Conservation (phyloP, 179 eudicot genomes). For the Silene vulgaris region DNA sequence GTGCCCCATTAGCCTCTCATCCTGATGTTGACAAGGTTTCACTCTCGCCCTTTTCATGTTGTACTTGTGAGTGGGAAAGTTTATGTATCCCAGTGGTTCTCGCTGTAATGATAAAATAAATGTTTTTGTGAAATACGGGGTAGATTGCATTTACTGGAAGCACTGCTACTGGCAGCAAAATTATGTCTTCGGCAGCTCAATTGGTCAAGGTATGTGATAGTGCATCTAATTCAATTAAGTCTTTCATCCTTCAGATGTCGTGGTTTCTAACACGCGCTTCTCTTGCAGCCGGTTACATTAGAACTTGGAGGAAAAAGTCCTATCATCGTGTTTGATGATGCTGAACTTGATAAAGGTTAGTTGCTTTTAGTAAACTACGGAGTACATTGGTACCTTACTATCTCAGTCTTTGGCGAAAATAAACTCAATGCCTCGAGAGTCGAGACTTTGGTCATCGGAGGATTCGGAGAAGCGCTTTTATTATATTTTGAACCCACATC, state of each 20-base stretch:
- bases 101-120: background rate
- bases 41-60: conserved; percentile 10
- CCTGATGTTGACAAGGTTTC: conserved; percentile 93
- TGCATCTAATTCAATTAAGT: background rate
- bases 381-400: background rate
- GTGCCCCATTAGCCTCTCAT: conserved; percentile 87
- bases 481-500: background rate
- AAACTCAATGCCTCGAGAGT: background rate
- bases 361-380: conserved; percentile 19
- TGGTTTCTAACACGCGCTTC: conserved; percentile 16
- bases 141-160: conserved; percentile 95
- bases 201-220: conserved; percentile 60
- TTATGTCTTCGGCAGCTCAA: conserved; percentile 88
- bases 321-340: conserved; percentile 86
- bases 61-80: background rate
- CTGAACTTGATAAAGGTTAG: conserved; percentile 85
- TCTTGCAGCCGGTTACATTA: conserved; percentile 82
- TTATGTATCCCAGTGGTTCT: background rate
- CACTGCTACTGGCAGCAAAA: conserved; percentile 76
- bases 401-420: too few relatives aligned
- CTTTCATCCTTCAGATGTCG: background rate
- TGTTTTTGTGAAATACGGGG: conserved; percentile 25
- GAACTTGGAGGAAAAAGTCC: conserved; percentile 99
- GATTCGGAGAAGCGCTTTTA: background rate
- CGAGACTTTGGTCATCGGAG: background rate